Percentiles rank a stretch among this genome's conserved stretches.
Conservation (phyloP, 2,329 filamentous ascomycete genomes). For the Colletotrichum noveboracense region DNA sequence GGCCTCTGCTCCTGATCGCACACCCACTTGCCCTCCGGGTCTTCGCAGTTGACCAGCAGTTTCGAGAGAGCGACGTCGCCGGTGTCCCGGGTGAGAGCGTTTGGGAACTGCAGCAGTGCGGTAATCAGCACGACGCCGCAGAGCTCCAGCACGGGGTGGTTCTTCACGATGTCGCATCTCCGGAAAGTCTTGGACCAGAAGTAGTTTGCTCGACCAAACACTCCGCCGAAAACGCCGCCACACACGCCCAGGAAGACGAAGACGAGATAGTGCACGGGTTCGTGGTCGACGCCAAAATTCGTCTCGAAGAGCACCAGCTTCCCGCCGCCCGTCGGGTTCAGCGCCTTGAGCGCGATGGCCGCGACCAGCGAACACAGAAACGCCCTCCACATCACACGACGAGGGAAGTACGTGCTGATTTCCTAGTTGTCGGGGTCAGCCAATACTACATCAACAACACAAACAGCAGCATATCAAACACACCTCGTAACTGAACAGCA, state of each 20-base stretch:
- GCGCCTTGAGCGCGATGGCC: slow-evolving; percentile 57
- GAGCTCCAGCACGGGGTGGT: slow-evolving; percentile 60
- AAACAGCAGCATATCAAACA: not conserved
- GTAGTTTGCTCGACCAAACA: slow-evolving; percentile 64
- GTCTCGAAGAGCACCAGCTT: slow-evolving; percentile 67
- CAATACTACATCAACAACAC: not conserved
- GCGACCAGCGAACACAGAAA: slow-evolving; percentile 64
- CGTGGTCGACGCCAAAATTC: slow-evolving; percentile 61
- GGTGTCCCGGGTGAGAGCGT: slow-evolving; percentile 57
- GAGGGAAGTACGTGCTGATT: slow-evolving; percentile 64
- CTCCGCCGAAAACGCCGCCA: slow-evolving; percentile 63
- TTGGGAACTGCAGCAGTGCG: slow-evolving; percentile 60
- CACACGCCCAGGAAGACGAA: slow-evolving; percentile 61
- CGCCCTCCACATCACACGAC: slow-evolving; percentile 59
- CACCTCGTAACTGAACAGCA: slow-evolving; percentile 62
- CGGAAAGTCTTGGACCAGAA: slow-evolving; percentile 61
- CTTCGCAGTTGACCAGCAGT: slow-evolving; percentile 58
- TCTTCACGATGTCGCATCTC: slow-evolving; percentile 55
- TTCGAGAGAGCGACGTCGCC: slow-evolving; percentile 62
- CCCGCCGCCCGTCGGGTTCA: slow-evolving; percentile 66
- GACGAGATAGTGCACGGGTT: slow-evolving; percentile 58
- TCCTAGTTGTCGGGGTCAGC: slow-evolving; percentile 33
- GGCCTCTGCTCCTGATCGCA: slow-evolving; percentile 51
- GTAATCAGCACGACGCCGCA: slow-evolving; percentile 58
- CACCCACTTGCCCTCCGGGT: slow-evolving; percentile 45